Evolutionary conservation across 176 grass and related monocot genomes (phyloP).

Genomic region (Urochloa ruziziensis): DNA sequence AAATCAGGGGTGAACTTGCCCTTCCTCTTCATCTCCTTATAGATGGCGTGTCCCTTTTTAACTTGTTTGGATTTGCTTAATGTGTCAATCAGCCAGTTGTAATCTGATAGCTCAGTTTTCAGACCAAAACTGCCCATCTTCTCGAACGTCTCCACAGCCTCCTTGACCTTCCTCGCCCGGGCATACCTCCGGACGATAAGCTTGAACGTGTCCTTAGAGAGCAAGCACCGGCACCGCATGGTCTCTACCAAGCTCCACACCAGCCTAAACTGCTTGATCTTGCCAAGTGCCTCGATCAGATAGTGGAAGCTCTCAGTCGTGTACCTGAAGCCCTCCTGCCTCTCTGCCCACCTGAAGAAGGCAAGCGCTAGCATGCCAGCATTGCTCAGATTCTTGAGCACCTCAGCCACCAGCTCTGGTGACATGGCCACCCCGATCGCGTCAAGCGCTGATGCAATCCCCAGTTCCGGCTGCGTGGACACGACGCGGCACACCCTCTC

Average conservation of each 20-base stretch:
- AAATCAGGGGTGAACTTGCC: conserved; percentile 46
- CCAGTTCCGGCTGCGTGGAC: conserved; percentile 25
- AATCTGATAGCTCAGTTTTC: conserved; percentile 49
- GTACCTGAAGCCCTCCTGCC: conserved; percentile 54
- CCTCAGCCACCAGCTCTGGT: conserved; percentile 41
- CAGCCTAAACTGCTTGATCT: conserved; percentile 70
- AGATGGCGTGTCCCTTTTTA: conserved; percentile 57
- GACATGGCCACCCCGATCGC: conserved; percentile 33
- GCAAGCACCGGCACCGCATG: conserved; percentile 43
- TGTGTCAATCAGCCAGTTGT: conserved; percentile 62
- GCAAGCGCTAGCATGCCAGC: conserved; percentile 47
- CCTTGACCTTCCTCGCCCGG: conserved; percentile 46
- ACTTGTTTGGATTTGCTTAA: conserved; percentile 68
- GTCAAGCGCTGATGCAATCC: conserved; percentile 33
- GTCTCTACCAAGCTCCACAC: conserved; percentile 67
- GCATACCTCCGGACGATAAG: conserved; percentile 61
- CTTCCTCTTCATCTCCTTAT: conserved; percentile 60
- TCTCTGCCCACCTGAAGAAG: conserved; percentile 81
- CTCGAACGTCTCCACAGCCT: conserved; percentile 63
- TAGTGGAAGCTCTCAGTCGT: conserved; percentile 57
- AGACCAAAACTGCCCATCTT: conserved; percentile 58
- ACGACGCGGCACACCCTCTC: conserved; percentile 53
- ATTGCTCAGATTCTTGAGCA: conserved; percentile 65
- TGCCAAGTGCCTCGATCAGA: conserved; percentile 73
- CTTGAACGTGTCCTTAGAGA: conserved; percentile 64